phyloP scores from a whole-genome alignment of 768 basidiomycete species.

The Xanthoconium purpureum region DNA sequence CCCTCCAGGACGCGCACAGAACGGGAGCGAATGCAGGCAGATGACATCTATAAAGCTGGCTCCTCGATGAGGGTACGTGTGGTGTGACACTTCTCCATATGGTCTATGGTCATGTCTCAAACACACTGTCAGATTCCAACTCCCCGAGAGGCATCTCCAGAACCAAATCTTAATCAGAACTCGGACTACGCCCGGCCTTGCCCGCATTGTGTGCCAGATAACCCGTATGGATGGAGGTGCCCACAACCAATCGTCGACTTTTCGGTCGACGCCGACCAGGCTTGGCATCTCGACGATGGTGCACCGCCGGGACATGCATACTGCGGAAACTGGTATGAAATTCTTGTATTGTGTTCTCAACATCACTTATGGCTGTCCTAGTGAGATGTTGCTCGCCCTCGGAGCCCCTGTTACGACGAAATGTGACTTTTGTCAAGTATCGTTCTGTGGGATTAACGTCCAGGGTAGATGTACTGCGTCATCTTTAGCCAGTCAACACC shows the following conservation, averaged over 20 bases:
- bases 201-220: slow-evolving; percentile 69
- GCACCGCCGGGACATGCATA: slow-evolving; percentile 73
- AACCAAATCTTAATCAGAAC: slow-evolving; percentile 64
- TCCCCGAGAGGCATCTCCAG: slow-evolving; percentile 73
- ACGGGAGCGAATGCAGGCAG: slow-evolving; percentile 76
- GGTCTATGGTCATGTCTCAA: neutral
- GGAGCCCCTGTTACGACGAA: slow-evolving; percentile 74
- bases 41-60: slow-evolving; percentile 70
- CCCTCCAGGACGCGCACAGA: slow-evolving; percentile 66
- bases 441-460: slow-evolving; percentile 79
- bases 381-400: slow-evolving; percentile 73
- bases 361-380: slow-evolving; percentile 24
- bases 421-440: slow-evolving; percentile 81
- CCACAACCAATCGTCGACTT: slow-evolving; percentile 80
- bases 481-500: slow-evolving; percentile 56
- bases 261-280: slow-evolving; percentile 59
- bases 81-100: neutral
- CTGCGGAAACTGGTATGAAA: slow-evolving; percentile 75
- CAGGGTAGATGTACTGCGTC: slow-evolving; percentile 69
- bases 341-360: neutral
- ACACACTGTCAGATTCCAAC: slow-evolving; percentile 58
- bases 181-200: slow-evolving; percentile 73
- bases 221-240: slow-evolving; percentile 76
- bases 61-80: slow-evolving; percentile 57
- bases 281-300: slow-evolving; percentile 78